A percentile compares a stretch with the other conserved stretches of the same genome.
These are phyloP conservation scores for Aspergillus unguis DNA, from an alignment of 2,329 filamentous ascomycete genomes.

Conservation along the genomic window DNA sequence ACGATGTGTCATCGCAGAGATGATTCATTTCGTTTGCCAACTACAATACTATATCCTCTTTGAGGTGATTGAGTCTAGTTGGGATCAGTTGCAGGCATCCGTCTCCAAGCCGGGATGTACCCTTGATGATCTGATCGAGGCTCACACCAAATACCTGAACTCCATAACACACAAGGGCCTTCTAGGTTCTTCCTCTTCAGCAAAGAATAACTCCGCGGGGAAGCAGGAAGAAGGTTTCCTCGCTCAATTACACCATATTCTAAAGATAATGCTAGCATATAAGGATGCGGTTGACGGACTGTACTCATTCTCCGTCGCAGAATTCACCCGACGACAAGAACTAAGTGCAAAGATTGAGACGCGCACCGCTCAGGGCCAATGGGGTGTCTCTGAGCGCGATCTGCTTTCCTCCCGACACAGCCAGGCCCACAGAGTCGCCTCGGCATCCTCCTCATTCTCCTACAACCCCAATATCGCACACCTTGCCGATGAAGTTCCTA, in stretches of 20 bases:
- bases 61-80: conserved; percentile 95
- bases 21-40: conserved; percentile 97
- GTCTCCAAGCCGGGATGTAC: conserved; percentile 84
- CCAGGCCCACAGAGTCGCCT: conserved; percentile 24
- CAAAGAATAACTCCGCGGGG: conserved; percentile 32
- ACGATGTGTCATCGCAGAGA: conserved; percentile 84
- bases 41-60: conserved; percentile 98
- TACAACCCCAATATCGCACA: conserved; percentile 26
- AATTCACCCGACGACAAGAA: conserved; percentile 90
- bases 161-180: conserved; percentile 95
- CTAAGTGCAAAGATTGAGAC: conserved; percentile 68
- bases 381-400: conserved; percentile 60
- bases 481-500: conserved; percentile 28
- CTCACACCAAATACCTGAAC: conserved; percentile 85
- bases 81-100: conserved; percentile 81
- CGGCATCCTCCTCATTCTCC: conserved; percentile 25
- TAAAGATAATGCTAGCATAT: conserved; percentile 91
- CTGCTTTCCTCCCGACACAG: conserved; percentile 32
- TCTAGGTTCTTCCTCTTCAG: conserved; percentile 62
- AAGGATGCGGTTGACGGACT: conserved; percentile 90
- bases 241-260: conserved; percentile 82
- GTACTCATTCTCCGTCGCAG: conserved; percentile 90
- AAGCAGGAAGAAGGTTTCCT: conserved; percentile 75
- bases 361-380: conserved; percentile 61
- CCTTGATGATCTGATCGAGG: conserved; percentile 88